Conservation (phyloP, 2,329 filamentous ascomycete species). For the Fusarium transvaalense region DNA sequence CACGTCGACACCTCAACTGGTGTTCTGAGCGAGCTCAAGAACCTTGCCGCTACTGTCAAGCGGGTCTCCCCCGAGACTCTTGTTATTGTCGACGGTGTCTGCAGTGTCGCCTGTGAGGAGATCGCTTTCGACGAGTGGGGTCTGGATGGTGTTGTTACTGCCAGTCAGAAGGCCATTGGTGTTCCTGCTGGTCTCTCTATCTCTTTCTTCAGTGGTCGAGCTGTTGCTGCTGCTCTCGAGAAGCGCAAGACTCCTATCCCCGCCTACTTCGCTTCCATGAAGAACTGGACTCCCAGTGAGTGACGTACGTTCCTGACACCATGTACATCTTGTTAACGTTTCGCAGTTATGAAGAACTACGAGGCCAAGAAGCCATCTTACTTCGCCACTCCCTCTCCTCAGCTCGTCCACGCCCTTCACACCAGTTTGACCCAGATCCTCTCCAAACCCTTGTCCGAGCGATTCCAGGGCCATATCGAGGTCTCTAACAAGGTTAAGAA, state of each 20-base stretch:
- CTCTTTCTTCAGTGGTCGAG: conserved; percentile 90
- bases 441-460: conserved; percentile 80
- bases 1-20: conserved; percentile 98
- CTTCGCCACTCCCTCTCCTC: conserved; percentile 95
- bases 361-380: conserved; percentile 98
- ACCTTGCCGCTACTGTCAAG: conserved; percentile 84
- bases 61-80: conserved; percentile 91
- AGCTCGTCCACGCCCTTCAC: conserved; percentile 92
- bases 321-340: conserved; percentile 28
- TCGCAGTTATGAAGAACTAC: conserved; percentile 94
- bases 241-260: conserved; percentile 83
- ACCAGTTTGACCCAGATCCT: conserved; percentile 89
- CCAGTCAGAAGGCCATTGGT: conserved; percentile 96
- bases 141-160: conserved; percentile 91
- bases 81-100: conserved; percentile 94
- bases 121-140: conserved; percentile 96
- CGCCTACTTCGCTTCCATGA: conserved; percentile 95
- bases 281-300: conserved; percentile 94
- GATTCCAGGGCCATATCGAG: conserved; percentile 84
- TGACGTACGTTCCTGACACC: conserved; percentile 18
- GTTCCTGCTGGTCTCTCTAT: conserved; percentile 95
- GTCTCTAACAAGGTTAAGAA: conserved; percentile 90
- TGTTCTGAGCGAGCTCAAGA: conserved; percentile 90
- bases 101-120: conserved; percentile 95
- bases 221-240: conserved; percentile 80